phyloP scores from a whole-genome alignment of 768 basidiomycete genomes.

The Pholiota molesta region DNA sequence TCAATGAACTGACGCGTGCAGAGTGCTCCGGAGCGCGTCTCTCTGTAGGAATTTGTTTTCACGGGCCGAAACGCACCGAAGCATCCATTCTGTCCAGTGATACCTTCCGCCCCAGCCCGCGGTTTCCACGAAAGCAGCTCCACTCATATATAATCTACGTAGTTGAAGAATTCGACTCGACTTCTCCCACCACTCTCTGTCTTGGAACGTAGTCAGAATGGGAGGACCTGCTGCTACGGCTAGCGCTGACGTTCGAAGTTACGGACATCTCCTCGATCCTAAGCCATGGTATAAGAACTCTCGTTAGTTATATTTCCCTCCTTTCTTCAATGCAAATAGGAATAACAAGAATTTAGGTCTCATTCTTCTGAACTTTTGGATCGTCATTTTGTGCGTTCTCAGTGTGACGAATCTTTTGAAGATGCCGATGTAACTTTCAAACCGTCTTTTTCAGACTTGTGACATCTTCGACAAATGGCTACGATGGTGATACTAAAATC shows the following conservation, averaged over 20 bases:
- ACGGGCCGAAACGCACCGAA: slow-evolving; percentile 5
- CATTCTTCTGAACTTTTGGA: slow-evolving; percentile 25
- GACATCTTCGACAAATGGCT: slow-evolving; percentile 25
- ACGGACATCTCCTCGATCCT: slow-evolving; percentile 16
- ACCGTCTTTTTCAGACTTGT: slow-evolving; percentile 20
- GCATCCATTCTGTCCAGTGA: no score
- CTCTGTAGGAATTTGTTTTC: background rate
- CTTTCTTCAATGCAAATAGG: background rate
- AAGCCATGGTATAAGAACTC: slow-evolving; percentile 24
- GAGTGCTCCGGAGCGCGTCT: background rate
- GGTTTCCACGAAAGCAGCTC: background rate
- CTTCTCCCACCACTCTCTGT: background rate
- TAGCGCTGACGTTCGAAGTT: slow-evolving; percentile 15
- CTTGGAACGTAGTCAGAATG: background rate
- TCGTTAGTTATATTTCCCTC: slow-evolving; percentile 19
- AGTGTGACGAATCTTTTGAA: background rate
- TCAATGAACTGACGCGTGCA: slow-evolving; percentile 4
- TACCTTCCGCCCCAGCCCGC: background rate
- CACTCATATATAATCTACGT: slow-evolving; percentile 3
- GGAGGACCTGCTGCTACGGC: slow-evolving; percentile 3
- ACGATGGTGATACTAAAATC: slow-evolving; percentile 27
- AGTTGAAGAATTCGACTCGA: background rate
- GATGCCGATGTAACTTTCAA: background rate
- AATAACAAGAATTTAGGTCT: slow-evolving; percentile 29
- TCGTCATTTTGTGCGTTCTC: slow-evolving; percentile 19